Evolutionary conservation across 805 yeast genomes (phyloP).

Genomic region (Kodamaea restingae): DNA sequence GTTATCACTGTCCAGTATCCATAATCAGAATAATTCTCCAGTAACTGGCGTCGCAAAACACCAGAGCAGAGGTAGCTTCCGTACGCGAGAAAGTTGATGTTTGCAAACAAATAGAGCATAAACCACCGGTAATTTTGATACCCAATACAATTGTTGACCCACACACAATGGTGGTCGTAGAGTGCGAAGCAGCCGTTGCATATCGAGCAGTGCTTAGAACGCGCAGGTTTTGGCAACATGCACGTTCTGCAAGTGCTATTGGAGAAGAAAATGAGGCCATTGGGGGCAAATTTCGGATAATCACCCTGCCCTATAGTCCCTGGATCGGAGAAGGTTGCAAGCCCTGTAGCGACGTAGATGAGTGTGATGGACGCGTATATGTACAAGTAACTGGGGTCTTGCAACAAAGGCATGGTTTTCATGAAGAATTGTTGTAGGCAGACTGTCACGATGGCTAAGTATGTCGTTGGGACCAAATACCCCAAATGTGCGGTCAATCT

Average conservation of each 20-base stretch:
- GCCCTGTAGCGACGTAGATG: conserved; percentile 32
- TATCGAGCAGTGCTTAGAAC: conserved; percentile 61
- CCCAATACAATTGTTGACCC: conserved; percentile 76
- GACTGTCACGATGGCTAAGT: conserved; percentile 31
- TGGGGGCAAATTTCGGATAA: conserved; percentile 30
- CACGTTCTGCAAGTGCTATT: conserved; percentile 48
- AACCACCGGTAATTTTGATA: conserved; percentile 61
- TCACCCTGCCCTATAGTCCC: conserved; percentile 27
- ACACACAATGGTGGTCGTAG: conserved; percentile 60
- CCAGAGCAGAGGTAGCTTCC: conserved; percentile 20
- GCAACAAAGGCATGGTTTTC: conserved; percentile 22
- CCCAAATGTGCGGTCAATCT: conserved; percentile 21
- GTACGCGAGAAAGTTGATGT: conserved; percentile 27
- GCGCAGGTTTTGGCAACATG: conserved; percentile 45
- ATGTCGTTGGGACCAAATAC: conserved; percentile 45
- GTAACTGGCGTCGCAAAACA: conserved; percentile 8
- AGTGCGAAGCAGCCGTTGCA: conserved; percentile 51
- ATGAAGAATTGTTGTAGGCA: conserved; percentile 32
- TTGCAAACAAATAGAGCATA: conserved; percentile 48
- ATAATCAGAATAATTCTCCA: neutral
- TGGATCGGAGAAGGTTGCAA: conserved; percentile 42
- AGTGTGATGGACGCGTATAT: conserved; percentile 29
- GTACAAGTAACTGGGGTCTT: conserved; percentile 14
- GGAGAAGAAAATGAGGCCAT: conserved; percentile 51
- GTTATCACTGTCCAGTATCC: conserved; percentile 18